A percentile compares a stretch with the other conserved stretches of the same genome.
phyloP scores from a whole-genome alignment of 2,329 filamentous ascomycete species.

The Xylogone sp. region DNA sequence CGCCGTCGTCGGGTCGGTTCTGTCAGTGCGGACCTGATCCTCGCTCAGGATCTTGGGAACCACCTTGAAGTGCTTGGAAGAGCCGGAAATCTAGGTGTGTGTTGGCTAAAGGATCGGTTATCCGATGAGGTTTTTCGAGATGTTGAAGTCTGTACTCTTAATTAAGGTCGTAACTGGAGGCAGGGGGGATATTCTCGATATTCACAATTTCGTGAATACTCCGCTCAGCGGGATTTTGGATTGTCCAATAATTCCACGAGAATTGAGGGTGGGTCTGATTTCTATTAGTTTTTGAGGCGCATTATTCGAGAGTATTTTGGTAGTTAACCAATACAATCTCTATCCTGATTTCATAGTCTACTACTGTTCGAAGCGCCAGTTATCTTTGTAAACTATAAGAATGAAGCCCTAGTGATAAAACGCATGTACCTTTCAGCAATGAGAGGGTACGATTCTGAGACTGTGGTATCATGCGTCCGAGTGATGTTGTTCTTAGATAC shows the following conservation, averaged over 20 bases:
- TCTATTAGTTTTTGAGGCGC: no score
- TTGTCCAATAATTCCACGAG: neutral
- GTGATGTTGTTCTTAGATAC: slow-evolving; percentile 33
- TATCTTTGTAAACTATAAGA: slow-evolving; percentile 41
- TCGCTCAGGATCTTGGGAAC: slow-evolving; percentile 37
- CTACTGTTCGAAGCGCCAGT: slow-evolving; percentile 25
- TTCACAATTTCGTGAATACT: slow-evolving; percentile 28
- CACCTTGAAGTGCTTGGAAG: slow-evolving; percentile 32
- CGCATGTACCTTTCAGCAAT: slow-evolving; percentile 23
- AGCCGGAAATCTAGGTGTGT: slow-evolving; percentile 14
- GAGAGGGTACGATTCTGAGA: slow-evolving; percentile 7
- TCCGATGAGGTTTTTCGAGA: slow-evolving; percentile 27
- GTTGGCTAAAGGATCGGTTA: slow-evolving; percentile 34
- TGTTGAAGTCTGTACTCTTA: slow-evolving; percentile 29
- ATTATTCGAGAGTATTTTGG: no score
- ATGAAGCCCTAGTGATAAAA: slow-evolving; percentile 37
- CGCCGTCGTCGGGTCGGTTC: no score
- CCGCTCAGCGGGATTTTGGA: slow-evolving; percentile 25
- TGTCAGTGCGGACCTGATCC: slow-evolving; percentile 26
- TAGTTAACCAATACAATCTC: no score
- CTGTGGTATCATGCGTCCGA: slow-evolving; percentile 17
- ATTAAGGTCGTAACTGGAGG: slow-evolving; percentile 12
- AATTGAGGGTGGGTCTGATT: neutral
- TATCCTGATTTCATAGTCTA: no score
- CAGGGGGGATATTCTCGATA: slow-evolving; percentile 12